Base-by-base conservation (phyloP, 2,329 filamentous ascomycete species). In the Ceratocystis huliohia region DNA sequence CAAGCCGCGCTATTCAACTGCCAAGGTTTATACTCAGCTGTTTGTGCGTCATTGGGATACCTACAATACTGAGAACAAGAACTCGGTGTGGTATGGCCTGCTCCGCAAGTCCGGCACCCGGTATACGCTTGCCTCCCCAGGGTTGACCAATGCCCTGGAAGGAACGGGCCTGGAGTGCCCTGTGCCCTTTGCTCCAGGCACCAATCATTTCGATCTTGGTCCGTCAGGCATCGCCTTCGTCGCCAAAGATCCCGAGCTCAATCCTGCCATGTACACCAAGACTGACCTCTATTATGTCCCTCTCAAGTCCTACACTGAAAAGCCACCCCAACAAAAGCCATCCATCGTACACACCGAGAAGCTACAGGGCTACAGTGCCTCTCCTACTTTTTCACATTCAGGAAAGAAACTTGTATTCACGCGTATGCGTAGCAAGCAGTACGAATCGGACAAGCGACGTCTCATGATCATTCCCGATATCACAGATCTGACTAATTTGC, bases 21-120 rank as follows among this genome's bases (percentile, higher is more conserved):
- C 84, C 33, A 86, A 83, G 71, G 81, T 91, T 25, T 94, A 94
- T 74, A 84, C 84, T 22, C 84, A 82, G 61, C 82, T 92, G 30
- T 94, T 89, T 72, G 88, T 89, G 33, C 83, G 90, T 15, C 89
- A 95, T 72, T 95, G 90, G 90, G 89, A 95, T 73, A 75, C 81
- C n/a, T 95, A 87, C 76, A 78, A 85, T 30, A 84, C 82, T 0
- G 81, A 85, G 59, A 86, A 89, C 71, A 84, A 82, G 69, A 87
- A 86, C 71, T 82, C 87, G 1, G 80, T 96, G 33, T 94, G 87
- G 80, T 88, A 89, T 37, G 86, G 86, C 41, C 81, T 82, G 4
- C 74, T 94, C 61, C 77, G 75, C 70, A 73, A 72, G 66, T 10
- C 53, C 1, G 53, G 28, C 25, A 20, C n/a, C 53, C 25, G 28